Evolutionary conservation across 306 rosid species (phyloP).

Genomic region (Cucurbita ficifolia): DNA sequence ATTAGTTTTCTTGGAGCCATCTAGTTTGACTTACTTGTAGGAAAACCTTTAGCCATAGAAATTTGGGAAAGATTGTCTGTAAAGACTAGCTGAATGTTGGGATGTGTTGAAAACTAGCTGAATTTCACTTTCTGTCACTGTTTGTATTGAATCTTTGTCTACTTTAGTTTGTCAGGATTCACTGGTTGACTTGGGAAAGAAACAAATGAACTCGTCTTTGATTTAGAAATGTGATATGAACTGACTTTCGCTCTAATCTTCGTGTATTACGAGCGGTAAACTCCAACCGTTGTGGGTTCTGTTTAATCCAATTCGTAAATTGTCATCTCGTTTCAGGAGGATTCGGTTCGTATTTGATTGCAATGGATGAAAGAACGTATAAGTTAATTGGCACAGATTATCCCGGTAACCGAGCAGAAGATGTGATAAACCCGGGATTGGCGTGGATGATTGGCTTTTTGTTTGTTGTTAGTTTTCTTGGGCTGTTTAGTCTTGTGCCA

Average conservation of each 20-base stretch:
- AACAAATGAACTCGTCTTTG: neutral
- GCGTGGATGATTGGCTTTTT: constrained; percentile 86
- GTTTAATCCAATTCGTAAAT: neutral
- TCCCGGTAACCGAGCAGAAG: constrained; percentile 84
- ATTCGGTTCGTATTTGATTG: constrained; percentile 69
- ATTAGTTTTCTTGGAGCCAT: neutral
- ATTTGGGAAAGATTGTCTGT: neutral
- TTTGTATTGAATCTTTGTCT: neutral
- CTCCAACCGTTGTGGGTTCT: neutral
- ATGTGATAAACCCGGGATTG: constrained; percentile 71
- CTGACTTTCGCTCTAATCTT: neutral
- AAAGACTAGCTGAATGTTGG: neutral
- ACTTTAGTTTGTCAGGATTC: neutral
- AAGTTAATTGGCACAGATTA: constrained; percentile 72
- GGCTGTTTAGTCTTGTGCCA: constrained; percentile 82
- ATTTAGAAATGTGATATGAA: neutral
- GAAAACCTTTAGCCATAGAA: neutral
- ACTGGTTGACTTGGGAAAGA: neutral
- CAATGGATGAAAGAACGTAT: constrained; percentile 79
- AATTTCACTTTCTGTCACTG: neutral
- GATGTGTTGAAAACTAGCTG: neutral
- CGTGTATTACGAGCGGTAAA: too few relatives aligned
- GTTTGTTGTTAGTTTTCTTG: constrained; percentile 82
- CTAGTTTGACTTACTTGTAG: neutral
- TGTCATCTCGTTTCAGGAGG: constrained; percentile 45